Base-by-base conservation (phyloP, 2,329 filamentous ascomycete genomes). In the Emergomyces pasteurianus region DNA sequence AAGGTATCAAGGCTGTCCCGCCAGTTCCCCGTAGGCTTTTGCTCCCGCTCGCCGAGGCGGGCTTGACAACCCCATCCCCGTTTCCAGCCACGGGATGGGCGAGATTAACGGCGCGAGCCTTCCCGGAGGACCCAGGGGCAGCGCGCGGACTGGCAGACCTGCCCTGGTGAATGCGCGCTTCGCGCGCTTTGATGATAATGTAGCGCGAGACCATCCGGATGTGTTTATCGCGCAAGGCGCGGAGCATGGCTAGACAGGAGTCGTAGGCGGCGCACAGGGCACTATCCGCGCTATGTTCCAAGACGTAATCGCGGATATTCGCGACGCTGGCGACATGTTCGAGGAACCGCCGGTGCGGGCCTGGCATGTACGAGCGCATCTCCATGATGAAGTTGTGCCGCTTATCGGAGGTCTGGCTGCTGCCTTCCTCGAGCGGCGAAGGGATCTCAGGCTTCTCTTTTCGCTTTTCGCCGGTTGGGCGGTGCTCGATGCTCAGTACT, bases 341-440 rank as follows among this genome's bases (percentile, higher is more conserved):
- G 3, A 99, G 81, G 76, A 99, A 99, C 47, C 89, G 86, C 3
- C 91, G 88, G 71, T 99, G 94, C 0, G 88, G 84, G 0, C 91
- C 92, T 0, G 94, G 94, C 94, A 99, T 99, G 76, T 99, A 99
- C 53, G 83, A 83, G 62, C 92, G 88, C 94, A 99, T 99, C 66
- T 99, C 94, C 70, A 89, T 85, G 70, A 99, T 92, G 77, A 99
- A 99, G 69, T 94, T 95, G 76, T 96, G 85, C 47, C 82, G 80
- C 5, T 85, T 81, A 28, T 81, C 78, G 42, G 79, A 77, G 0
- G 75, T 71, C 26, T 74, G 74, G 18, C 70, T 69, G 50, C 82
- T 67, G 54, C 77, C 77, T 60, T 67, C 68, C 9, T 38, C 34
- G 10, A 9, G 56, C 50, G 50, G 18, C n/a, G 21, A 43, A 34